Conservation (phyloP, 2,329 filamentous ascomycete species). For the Cladosporium sp. region DNA sequence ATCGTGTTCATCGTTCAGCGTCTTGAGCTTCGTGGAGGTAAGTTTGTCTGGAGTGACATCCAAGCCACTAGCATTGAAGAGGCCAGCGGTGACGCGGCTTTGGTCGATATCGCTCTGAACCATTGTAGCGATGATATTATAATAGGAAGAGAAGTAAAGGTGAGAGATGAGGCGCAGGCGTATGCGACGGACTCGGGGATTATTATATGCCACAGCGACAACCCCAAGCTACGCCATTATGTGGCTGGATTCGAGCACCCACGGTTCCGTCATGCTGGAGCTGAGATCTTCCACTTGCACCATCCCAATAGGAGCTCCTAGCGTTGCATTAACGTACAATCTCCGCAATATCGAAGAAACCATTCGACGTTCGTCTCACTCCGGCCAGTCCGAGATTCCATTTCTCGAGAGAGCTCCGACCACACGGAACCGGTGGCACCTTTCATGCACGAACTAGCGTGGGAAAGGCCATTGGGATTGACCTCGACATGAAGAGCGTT, state of each 20-base stretch:
- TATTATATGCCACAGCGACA: neutral
- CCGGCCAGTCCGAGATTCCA: neutral
- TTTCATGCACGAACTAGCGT: neutral
- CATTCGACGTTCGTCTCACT: neutral
- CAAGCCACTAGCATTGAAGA: neutral
- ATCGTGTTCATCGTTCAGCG: constrained; percentile 14
- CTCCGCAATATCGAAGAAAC: neutral
- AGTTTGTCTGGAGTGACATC: constrained; percentile 22
- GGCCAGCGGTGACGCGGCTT: constrained; percentile 3
- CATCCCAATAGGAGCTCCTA: neutral
- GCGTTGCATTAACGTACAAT: neutral
- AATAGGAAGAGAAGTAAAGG: neutral
- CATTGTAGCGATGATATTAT: neutral
- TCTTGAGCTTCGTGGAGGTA: constrained; percentile 20
- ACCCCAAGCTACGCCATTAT: neutral
- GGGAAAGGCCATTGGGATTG: neutral
- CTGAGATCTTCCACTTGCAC: neutral
- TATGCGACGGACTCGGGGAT: neutral
- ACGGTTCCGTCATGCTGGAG: constrained; percentile 1
- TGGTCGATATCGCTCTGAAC: constrained; percentile 8
- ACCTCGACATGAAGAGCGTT: neutral
- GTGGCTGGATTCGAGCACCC: neutral
- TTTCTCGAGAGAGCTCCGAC: neutral
- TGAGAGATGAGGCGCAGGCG: neutral
- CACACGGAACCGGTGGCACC: neutral